Evolutionary conservation across 1,139 yeast species (phyloP), one percentile per base, ranked within the genome.

Genomic region (Sugiyamaella castrensis): DNA sequence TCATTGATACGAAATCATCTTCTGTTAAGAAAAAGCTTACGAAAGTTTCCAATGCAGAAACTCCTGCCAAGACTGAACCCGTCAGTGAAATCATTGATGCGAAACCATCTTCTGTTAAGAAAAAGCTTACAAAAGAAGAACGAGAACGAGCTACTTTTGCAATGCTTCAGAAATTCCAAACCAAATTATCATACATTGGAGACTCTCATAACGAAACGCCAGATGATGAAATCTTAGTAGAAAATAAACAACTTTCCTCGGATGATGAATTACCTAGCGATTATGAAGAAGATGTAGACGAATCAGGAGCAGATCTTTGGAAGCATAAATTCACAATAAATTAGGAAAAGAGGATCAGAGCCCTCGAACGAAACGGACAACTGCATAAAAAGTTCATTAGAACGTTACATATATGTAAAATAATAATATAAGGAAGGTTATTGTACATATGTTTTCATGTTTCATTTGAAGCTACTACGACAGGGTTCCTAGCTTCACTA

Each of bases 401-500:
- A 37, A 19, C 36, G 27, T 24, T 37, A 42, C 19, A 26, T 11
- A 24, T 37, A 29, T 43, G 24, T 10, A 37, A 27, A 32, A 40
- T 27, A 10, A 35, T 16, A 28, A 15, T 28, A 33, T 8, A 27
- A 8, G 30, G 11, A 10, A 38, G 8, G 19, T 6, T 42, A 42
- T 42, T 35, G 46, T 42, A 42, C 46, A 42, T 13, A 35, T 31
- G 11, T 28, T 39, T 30, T 34, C 45, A 32, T 27, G n/a, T 10
- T 11, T 53, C 49, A 48, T 41, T 41, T 41, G 12, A n/a, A n/a
- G 24, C 13, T 11, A 10, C 13, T 28, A 11, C 34, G 16, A 42
- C n/a, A 26, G 34, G 35, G 44, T 50, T 51, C 40, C 59, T 62
- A 28, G 67, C 69, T 57, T 74, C 78, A 32, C 58, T 55, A 29